These are phyloP conservation scores for Pythium graminicola DNA, from an alignment of 352 stramenopile species.

Conservation along the genomic window DNA sequence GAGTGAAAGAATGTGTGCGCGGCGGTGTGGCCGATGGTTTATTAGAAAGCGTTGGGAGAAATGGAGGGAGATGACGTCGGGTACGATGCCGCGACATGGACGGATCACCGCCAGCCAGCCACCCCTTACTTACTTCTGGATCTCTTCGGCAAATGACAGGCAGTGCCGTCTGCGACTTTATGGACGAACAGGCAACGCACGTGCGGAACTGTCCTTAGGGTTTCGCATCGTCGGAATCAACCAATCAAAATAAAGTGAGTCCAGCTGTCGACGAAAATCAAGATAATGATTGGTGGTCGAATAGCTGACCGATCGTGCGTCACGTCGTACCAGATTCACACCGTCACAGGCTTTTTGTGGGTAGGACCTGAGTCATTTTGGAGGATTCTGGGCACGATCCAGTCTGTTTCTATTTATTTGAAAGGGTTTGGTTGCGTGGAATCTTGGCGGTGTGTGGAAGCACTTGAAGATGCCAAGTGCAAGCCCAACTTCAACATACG, in stretches of 20 bases:
- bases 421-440: background rate
- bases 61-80: background rate
- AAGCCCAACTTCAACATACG: constrained; percentile 25
- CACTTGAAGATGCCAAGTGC: constrained; percentile 23
- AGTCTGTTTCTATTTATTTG: no score
- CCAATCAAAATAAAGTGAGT: constrained; percentile 4
- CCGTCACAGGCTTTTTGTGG: background rate
- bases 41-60: background rate
- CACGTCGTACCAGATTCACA: constrained; percentile 15
- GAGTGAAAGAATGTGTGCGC: background rate
- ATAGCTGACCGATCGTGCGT: constrained; percentile 12
- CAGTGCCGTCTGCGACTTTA: background rate
- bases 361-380: no score
- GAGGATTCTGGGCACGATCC: no score
- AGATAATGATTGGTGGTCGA: constrained; percentile 7
- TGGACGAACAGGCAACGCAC: constrained; percentile 14
- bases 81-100: constrained; percentile 19
- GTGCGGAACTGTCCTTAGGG: constrained; percentile 1
- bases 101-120: background rate
- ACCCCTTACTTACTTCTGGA: background rate
- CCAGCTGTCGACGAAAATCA: constrained; percentile 12
- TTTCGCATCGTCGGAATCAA: constrained; percentile 2
- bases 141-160: constrained; percentile 13
- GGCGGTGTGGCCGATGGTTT: background rate
- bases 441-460: background rate